phyloP scores from a whole-genome alignment of 1,139 yeast species.

The Meyerozyma carpophila region DNA sequence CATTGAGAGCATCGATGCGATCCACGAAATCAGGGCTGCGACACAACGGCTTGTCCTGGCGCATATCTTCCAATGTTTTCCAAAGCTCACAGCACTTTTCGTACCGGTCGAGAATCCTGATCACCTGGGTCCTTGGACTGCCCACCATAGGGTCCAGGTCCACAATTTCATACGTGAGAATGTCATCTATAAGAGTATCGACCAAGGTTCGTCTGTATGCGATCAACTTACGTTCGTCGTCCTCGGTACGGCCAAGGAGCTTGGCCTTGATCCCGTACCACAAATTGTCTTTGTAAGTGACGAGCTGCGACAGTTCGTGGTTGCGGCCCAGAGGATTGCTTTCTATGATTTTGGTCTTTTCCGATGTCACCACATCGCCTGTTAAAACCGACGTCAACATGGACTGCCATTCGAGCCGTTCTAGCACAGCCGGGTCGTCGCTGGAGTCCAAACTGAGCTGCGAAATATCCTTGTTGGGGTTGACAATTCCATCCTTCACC shows the following conservation, averaged over 20 bases:
- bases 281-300: conserved; percentile 66
- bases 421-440: conserved; percentile 64
- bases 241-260: conserved; percentile 73
- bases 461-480: conserved; percentile 33
- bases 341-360: conserved; percentile 72
- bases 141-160: conserved; percentile 25
- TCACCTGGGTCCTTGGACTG: conserved; percentile 47
- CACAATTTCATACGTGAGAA: conserved; percentile 56
- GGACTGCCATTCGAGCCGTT: conserved; percentile 92
- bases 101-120: conserved; percentile 51
- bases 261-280: conserved; percentile 83
- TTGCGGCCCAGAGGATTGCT: conserved; percentile 36
- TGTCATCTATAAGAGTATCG: conserved; percentile 68
- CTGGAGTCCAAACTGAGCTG: conserved; percentile 38
- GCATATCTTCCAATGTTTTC: conserved; percentile 78
- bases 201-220: conserved; percentile 68
- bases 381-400: conserved; percentile 87
- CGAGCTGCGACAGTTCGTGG: conserved; percentile 46
- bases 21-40: conserved; percentile 59
- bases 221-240: conserved; percentile 72
- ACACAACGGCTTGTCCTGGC: conserved; percentile 68
- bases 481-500: conserved; percentile 27
- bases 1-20: conserved; percentile 69
- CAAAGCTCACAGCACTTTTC: conserved; percentile 73
- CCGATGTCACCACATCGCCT: conserved; percentile 91